phyloP scores from a whole-genome alignment of 768 basidiomycete genomes.

The Calocera cornea region DNA sequence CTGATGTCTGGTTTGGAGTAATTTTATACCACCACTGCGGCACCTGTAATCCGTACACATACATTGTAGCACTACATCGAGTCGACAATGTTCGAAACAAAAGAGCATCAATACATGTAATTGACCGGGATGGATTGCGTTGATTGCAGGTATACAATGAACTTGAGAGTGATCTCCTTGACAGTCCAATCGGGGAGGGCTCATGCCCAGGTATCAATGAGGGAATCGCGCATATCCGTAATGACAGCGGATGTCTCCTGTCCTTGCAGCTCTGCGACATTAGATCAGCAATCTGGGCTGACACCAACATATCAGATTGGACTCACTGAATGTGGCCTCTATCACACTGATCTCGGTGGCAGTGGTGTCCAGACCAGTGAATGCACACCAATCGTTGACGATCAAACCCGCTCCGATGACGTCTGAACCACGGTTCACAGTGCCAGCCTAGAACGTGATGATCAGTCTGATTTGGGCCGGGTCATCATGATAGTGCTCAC shows the following conservation, averaged over 20 bases:
- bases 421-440: conserved; percentile 96
- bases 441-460: conserved; percentile 59
- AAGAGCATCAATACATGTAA: background rate
- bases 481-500: conserved; percentile 36
- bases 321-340: conserved; percentile 91
- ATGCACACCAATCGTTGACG: conserved; percentile 99
- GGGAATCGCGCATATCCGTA: conserved; percentile 79
- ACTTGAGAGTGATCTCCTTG: background rate
- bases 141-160: conserved; percentile 3
- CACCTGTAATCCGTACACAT: background rate
- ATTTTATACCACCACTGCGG: background rate
- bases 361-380: conserved; percentile 98
- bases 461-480: background rate
- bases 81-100: background rate
- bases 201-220: conserved; percentile 87
- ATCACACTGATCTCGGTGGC: conserved; percentile 98
- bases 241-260: conserved; percentile 71
- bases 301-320: conserved; percentile 2
- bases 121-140: background rate
- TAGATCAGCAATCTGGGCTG: background rate
- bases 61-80: background rate
- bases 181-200: background rate
- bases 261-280: conserved; percentile 63
- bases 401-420: conserved; percentile 95
- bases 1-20: background rate